Conservation (phyloP, 495 filamentous ascomycete genomes). For the Amorphotheca resinae region DNA sequence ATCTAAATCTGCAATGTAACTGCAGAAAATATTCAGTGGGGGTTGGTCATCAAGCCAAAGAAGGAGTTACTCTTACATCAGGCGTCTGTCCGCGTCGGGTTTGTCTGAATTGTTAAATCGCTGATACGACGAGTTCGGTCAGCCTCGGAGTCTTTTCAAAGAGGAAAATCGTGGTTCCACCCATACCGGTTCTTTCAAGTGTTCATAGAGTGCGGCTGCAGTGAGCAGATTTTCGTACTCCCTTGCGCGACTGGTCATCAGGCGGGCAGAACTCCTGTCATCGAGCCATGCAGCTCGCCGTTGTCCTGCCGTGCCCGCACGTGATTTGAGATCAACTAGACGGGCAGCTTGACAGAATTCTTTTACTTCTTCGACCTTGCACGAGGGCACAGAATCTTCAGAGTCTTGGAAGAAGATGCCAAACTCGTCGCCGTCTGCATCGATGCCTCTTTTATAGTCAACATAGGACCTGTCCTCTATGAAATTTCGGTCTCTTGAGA, state of each 20-base stretch:
- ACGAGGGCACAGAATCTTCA: not conserved
- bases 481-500: not conserved
- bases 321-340: not conserved
- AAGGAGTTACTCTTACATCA: constrained; percentile 3
- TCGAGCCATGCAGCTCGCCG: constrained; percentile 1
- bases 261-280: not conserved
- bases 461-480: not conserved
- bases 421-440: not conserved
- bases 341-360: not conserved
- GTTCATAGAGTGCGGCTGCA: not conserved
- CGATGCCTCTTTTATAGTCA: not conserved
- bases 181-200: not conserved
- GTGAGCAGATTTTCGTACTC: constrained; percentile 1
- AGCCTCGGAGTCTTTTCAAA: not conserved
- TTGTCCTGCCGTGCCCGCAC: not conserved
- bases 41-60: not conserved
- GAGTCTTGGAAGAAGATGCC: constrained; percentile 1
- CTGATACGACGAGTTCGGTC: not conserved
- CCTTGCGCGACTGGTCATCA: not conserved
- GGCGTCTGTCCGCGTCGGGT: constrained; percentile 3
- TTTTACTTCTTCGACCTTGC: constrained; percentile 1
- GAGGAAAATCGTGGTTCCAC: not conserved
- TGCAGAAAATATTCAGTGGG: not conserved
- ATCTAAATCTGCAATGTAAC: constrained; percentile 4
- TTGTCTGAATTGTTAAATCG: not conserved